Evolutionary conservation across 345 rosid genomes (phyloP), one percentile per base, ranked within the genome.

Genomic region (Salix caprea): DNA sequence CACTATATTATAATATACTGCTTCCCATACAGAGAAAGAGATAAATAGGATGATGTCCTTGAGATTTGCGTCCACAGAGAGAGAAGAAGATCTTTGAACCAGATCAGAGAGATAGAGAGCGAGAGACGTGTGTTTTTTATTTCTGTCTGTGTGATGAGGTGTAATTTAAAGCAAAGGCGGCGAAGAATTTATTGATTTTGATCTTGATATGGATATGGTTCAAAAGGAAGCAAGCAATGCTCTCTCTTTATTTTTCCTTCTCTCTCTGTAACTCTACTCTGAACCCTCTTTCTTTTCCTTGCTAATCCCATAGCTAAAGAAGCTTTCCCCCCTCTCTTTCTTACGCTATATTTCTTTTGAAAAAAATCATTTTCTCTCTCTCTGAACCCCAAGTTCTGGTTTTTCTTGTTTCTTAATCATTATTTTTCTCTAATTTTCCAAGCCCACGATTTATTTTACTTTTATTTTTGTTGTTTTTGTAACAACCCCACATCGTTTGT

Each of bases 121-220:
- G 60, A 68, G 75, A 48, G 71, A 77, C 2, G 44, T 10, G 44
- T 2, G 44, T 40, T 11, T 2, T 40, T 11, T 2, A 2, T 10
- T 9, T 40, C 44, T 40, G 44, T 10, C 12, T 10, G 46, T 39
- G 42, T 39, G 42, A 7, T 39, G 42, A 4, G 1, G 62, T 56
- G 62, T 73, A 87, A 89, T 87, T 90, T 87, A 85, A 85, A 82
- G 91, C 90, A 85, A 85, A 86, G 94, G 89, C 97, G 97, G 97
- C 94, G 87, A 86, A 58, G 85, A 81, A 76, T 86, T 86, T 87
- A 79, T 69, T 77, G 84, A 76, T 82, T 65, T 37, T 58, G 52
- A 46, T 82, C 68, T 37, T 58, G 50, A 44, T 10, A 44, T 44
- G 13, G 52, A 46, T 46, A 46, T 46, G 80, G 74, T 81, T 11